These are phyloP conservation scores for Globisporangium mamillatum DNA, from an alignment of 352 stramenopile genomes.

Conservation along the genomic window DNA sequence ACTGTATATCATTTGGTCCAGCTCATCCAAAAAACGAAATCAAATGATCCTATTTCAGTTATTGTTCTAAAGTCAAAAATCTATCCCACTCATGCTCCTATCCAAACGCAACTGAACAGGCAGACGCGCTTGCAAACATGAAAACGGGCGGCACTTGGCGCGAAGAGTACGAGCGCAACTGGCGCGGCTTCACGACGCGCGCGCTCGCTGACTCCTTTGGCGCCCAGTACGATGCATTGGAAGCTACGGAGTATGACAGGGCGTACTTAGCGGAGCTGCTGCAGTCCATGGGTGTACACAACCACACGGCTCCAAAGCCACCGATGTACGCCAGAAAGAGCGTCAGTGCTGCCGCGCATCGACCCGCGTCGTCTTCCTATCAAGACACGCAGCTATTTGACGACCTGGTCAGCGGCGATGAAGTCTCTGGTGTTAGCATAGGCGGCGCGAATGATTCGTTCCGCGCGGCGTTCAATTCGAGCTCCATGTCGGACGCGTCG, in stretches of 20 bases:
- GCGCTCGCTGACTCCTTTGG: conserved; percentile 41
- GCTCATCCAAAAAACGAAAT: too few relatives aligned
- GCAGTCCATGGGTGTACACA: conserved; percentile 15
- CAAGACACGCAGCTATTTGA: conserved; percentile 13
- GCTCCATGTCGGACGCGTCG: conserved; percentile 36
- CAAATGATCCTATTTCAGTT: background rate
- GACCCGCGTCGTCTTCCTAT: background rate
- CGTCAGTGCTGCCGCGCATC: background rate
- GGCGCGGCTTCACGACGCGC: conserved; percentile 38
- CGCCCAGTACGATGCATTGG: conserved; percentile 13
- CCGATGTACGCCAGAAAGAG: background rate
- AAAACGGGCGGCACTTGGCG: conserved; percentile 42
- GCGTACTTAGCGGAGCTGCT: conserved; percentile 41
- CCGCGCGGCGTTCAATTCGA: conserved; percentile 16
- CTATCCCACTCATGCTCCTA: background rate
- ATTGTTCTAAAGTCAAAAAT: background rate
- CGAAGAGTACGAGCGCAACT: conserved; percentile 64
- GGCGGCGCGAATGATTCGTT: background rate
- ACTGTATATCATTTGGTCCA: too few relatives aligned
- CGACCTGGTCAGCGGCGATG: background rate
- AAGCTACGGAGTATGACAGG: conserved; percentile 34
- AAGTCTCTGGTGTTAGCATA: background rate
- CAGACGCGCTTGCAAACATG: background rate
- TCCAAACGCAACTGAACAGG: conserved; percentile 23
- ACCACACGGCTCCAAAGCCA: conserved; percentile 10